Conservation (phyloP, 257 asterid genomes). For the Scutellaria minor region DNA sequence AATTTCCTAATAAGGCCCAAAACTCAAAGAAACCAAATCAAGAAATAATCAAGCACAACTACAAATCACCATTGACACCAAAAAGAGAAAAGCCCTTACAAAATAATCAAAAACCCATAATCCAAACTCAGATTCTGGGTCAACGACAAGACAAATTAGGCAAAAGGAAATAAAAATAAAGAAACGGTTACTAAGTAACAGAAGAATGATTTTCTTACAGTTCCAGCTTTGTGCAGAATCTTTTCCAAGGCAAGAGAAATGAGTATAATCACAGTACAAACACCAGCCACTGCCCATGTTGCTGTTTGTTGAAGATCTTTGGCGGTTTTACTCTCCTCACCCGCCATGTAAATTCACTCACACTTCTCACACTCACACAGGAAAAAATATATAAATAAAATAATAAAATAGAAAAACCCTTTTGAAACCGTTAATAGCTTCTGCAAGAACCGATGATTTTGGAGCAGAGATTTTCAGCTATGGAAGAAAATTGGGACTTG, state of each 20-base stretch:
- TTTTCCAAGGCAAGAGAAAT: conserved; percentile 76
- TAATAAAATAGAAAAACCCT: not conserved
- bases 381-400: not conserved
- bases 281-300: conserved; percentile 95
- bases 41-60: conserved; percentile 16
- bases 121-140: conserved; percentile 1
- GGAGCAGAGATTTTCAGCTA: conserved; percentile 18
- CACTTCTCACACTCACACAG: not conserved
- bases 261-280: conserved; percentile 73
- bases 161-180: not conserved
- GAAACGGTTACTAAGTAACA: not conserved
- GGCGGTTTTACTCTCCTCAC: conserved; percentile 33
- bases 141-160: conserved; percentile 23
- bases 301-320: conserved; percentile 69
- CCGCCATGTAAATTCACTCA: conserved; percentile 56
- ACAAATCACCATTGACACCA: not conserved
- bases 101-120: not conserved
- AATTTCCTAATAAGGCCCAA: conserved; percentile 29
- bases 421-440: not conserved
- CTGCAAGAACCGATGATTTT: conserved; percentile 23
- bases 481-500: conserved; percentile 9
- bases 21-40: conserved; percentile 27
- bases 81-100: not conserved
- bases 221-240: conserved; percentile 77
- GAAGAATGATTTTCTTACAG: conserved; percentile 41